Conservation (phyloP, 2,329 filamentous ascomycete genomes). For the Furcasterigmium furcatum region DNA sequence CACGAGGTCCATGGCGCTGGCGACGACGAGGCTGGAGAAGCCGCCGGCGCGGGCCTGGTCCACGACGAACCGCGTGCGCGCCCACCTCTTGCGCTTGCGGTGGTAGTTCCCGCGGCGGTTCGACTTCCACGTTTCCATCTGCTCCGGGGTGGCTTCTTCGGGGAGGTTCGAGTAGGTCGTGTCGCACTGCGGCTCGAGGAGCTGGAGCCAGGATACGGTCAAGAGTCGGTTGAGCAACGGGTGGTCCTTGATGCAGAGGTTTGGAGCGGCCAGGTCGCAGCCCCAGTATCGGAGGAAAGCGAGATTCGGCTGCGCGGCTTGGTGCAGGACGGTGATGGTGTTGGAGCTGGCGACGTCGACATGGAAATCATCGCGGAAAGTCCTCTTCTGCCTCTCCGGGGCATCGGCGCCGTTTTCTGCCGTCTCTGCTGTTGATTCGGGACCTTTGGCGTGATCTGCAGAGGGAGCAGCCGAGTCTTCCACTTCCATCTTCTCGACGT, state of each 20-base stretch:
- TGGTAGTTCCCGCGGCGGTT: slow-evolving; percentile 82
- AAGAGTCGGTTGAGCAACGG: slow-evolving; percentile 81
- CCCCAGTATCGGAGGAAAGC: slow-evolving; percentile 85
- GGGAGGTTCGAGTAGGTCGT: slow-evolving; percentile 68
- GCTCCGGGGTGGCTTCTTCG: slow-evolving; percentile 52
- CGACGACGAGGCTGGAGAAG: slow-evolving; percentile 81
- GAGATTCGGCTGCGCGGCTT: slow-evolving; percentile 84
- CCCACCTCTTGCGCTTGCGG: slow-evolving; percentile 84
- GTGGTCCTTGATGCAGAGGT: slow-evolving; percentile 49
- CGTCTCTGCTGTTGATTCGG: slow-evolving; percentile 2
- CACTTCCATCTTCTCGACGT: not conserved
- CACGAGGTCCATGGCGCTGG: slow-evolving; percentile 76
- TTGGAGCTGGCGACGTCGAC: slow-evolving; percentile 68
- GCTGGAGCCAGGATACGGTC: slow-evolving; percentile 86
- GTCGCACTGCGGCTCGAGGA: slow-evolving; percentile 75
- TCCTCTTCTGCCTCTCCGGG: slow-evolving; percentile 3
- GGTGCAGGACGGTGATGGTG: slow-evolving; percentile 77
- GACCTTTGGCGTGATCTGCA: not conserved
- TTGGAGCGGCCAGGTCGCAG: slow-evolving; percentile 69
- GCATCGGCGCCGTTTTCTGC: slow-evolving; percentile 1
- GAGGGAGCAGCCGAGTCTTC: not conserved
- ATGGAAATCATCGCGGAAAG: slow-evolving; percentile 45
- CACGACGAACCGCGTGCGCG: slow-evolving; percentile 67
- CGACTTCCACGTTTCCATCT: slow-evolving; percentile 70
- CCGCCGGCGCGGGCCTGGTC: slow-evolving; percentile 70